phyloP scores from a whole-genome alignment of 306 rosid genomes.

The Luffa aegyptiaca region DNA sequence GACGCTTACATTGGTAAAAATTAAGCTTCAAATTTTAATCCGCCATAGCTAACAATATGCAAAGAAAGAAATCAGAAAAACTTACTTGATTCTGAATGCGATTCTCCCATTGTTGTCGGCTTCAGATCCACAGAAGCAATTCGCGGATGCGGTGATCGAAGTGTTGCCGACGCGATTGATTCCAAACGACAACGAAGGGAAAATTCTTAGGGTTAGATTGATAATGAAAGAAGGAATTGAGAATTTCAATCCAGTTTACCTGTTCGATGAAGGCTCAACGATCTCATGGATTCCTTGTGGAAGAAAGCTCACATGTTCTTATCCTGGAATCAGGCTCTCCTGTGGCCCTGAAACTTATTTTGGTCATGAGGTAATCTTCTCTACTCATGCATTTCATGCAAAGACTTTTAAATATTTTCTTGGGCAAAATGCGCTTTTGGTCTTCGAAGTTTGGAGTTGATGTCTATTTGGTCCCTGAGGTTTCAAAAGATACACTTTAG shows the following conservation, averaged over 20 bases:
- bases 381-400: not conserved
- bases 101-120: not conserved
- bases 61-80: not conserved
- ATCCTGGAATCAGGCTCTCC: constrained; percentile 83
- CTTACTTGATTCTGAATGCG: not conserved
- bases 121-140: constrained; percentile 90
- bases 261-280: constrained; percentile 92
- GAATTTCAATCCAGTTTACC: constrained; percentile 75
- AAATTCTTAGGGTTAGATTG: constrained; percentile 74
- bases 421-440: too few relatives aligned
- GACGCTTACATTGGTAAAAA: constrained; percentile 78
- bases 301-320: constrained; percentile 95
- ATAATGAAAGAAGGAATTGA: constrained; percentile 85
- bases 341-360: constrained; percentile 76
- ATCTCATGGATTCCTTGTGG: constrained; percentile 97
- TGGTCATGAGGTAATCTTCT: constrained; percentile 52
- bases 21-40: not conserved
- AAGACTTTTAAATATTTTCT: not conserved
- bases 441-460: too few relatives aligned
- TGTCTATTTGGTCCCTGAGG: too few relatives aligned
- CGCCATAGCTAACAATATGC: not conserved
- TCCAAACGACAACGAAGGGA: constrained; percentile 83
- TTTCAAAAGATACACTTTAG: too few relatives aligned
- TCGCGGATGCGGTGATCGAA: constrained; percentile 93
- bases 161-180: constrained; percentile 81